phyloP scores from a whole-genome alignment of 1,284 basidiomycete species.

The Coniferiporia weirii region DNA sequence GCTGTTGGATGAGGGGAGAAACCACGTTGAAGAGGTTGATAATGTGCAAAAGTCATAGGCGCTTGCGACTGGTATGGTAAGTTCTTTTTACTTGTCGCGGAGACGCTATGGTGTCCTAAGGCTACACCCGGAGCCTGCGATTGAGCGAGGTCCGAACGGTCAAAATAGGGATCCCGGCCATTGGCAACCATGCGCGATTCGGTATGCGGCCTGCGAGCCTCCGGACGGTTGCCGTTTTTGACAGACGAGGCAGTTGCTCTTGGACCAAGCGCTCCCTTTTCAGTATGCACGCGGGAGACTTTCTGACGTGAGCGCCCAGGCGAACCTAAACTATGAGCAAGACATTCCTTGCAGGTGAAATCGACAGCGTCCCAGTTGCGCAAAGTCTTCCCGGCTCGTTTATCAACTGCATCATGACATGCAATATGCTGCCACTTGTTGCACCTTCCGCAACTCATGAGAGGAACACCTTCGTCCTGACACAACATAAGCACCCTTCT shows the following conservation, averaged over 20 bases:
- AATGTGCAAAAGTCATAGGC: slow-evolving; percentile 41
- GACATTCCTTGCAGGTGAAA: slow-evolving; percentile 29
- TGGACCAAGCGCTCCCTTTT: background rate
- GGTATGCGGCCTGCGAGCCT: background rate
- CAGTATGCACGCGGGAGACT: background rate
- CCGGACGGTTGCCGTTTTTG: background rate
- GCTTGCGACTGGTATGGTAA: slow-evolving; percentile 14
- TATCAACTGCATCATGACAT: slow-evolving; percentile 69
- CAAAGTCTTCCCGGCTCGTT: slow-evolving; percentile 47
- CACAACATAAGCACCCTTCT: slow-evolving; percentile 11
- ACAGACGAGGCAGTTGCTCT: background rate
- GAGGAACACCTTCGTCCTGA: slow-evolving; percentile 69
- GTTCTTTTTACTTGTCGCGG: background rate
- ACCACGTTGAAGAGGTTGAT: slow-evolving; percentile 43
- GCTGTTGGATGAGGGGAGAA: slow-evolving; percentile 29
- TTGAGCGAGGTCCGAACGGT: background rate
- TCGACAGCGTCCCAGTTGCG: slow-evolving; percentile 72
- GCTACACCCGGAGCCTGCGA: background rate
- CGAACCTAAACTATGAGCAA: background rate
- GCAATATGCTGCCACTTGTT: slow-evolving; percentile 78
- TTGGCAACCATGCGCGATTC: background rate
- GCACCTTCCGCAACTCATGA: slow-evolving; percentile 77
- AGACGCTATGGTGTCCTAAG: background rate
- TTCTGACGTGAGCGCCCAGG: background rate
- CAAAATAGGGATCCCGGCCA: background rate